Evolutionary conservation across 331 rosid species (phyloP), one percentile per base, ranked within the genome.

Genomic region (Pyracantha coccinea): DNA sequence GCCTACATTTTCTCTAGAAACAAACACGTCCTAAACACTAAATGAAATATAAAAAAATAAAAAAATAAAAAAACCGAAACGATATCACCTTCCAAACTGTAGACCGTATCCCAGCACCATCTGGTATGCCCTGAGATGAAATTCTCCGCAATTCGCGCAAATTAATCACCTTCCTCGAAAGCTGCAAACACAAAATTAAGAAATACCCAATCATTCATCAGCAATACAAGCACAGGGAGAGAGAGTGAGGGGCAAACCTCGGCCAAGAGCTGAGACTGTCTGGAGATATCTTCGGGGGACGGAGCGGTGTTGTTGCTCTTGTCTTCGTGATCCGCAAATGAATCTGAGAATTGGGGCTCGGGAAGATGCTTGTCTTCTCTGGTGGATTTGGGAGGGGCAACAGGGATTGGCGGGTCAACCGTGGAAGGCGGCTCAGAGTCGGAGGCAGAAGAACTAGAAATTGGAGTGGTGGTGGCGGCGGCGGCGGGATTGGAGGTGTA

Each of bases 121-220:
- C 98, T 31, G 97, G 92, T 20, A 92, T 81, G 58, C 99, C 99
- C 86, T 92, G 97, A 71, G 91, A 88, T 4, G 98, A 87, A 76
- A 89, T 82, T 83, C 79, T 85, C 71, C 93, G 80, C 84, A 95
- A 54, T 25, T 90, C 98, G 9, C 83, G 77, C 59, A 92, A 63
- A 82, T 88, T 93, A 29, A 95, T 60, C 71, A 84, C 86, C 91
- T 92, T 92, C 87, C 68, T 92, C 50, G 97, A 95, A 67, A 95
- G 60, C 99, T 90, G 78, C 67, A 68, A 32, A 24, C 66, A 80
- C 17, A 72, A 62, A 19, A 24, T 12, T 38, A 23, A 21, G 19
- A 63, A 38, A 63, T 72, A 23, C 66, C 52, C 50, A 67, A 65
- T 65, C 50, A 38, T 41, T 53, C 71, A 25, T 62, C 77, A 69